These are phyloP conservation scores for Dentiscutata heterogama DNA, from an alignment of 371 early-diverging fungal species.

Conservation along the genomic window DNA sequence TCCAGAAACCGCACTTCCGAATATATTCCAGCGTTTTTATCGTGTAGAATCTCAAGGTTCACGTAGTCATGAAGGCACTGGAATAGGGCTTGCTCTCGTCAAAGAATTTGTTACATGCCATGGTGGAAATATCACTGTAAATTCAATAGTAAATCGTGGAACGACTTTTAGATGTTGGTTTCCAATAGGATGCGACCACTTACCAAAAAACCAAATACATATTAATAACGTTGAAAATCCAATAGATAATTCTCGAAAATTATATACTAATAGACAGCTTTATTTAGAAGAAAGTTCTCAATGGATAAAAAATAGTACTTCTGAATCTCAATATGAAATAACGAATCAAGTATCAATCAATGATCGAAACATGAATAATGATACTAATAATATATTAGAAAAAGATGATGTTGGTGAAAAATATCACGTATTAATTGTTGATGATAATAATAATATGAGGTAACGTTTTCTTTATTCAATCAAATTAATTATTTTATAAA, in stretches of 20 bases:
- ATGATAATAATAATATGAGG: constrained; percentile 65
- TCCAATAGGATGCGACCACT: constrained; percentile 52
- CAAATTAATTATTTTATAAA: no score
- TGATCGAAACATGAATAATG: background rate
- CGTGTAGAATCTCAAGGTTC: constrained; percentile 55
- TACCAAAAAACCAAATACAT: constrained; percentile 15
- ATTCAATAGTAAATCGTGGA: constrained; percentile 51
- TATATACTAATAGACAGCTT: constrained; percentile 2
- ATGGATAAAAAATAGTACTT: constrained; percentile 13
- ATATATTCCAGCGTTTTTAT: constrained; percentile 58
- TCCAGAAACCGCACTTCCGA: constrained; percentile 48
- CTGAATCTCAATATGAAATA: no score
- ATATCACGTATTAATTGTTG: constrained; percentile 57
- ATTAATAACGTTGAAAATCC: no score
- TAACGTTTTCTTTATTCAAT: no score
- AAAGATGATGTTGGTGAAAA: background rate
- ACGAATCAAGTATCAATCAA: no score
- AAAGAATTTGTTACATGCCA: constrained; percentile 59
- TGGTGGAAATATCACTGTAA: constrained; percentile 52
- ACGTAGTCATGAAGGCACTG: constrained; percentile 61
- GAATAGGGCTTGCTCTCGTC: constrained; percentile 58
- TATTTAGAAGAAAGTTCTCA: constrained; percentile 34
- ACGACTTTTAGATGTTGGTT: constrained; percentile 50
- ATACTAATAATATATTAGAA: background rate
- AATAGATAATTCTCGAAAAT: constrained; percentile 9